Evolutionary conservation across 148 eudicot genomes (phyloP).

Genomic region (Camellia japonica): DNA sequence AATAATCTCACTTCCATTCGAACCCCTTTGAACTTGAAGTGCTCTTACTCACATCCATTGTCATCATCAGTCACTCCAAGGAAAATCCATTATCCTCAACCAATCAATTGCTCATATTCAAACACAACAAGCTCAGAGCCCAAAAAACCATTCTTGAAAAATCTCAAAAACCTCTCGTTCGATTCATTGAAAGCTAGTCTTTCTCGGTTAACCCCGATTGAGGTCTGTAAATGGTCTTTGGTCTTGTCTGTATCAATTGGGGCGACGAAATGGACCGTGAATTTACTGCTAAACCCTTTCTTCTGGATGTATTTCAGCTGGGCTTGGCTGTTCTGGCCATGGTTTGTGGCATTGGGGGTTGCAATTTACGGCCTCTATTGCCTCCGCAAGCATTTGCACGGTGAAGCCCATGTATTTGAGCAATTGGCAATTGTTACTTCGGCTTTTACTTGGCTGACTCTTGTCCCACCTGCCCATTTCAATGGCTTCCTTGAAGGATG

Average conservation of each 20-base stretch:
- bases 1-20: neutral
- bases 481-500: constrained; percentile 92
- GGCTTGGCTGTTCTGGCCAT: constrained; percentile 97
- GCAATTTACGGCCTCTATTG: constrained; percentile 59
- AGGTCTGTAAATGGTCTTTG: constrained; percentile 44
- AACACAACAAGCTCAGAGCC: constrained; percentile 31
- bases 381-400: constrained; percentile 46
- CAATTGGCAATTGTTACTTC: constrained; percentile 73
- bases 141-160: constrained; percentile 22
- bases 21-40: neutral
- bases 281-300: constrained; percentile 57
- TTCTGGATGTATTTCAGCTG: constrained; percentile 91
- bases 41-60: neutral
- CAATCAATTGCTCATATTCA: constrained; percentile 40
- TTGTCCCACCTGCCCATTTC: constrained; percentile 81
- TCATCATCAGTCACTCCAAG: constrained; percentile 15
- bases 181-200: constrained; percentile 42
- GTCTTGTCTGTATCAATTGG: constrained; percentile 40
- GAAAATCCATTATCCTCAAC: constrained; percentile 21
- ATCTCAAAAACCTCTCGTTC: constrained; percentile 33
- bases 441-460: constrained; percentile 73
- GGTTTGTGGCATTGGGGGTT: constrained; percentile 60
- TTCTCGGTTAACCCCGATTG: constrained; percentile 48
- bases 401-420: constrained; percentile 53
- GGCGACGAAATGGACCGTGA: constrained; percentile 46